These are phyloP conservation scores for Verticillium klebahnii DNA, from an alignment of 2,329 filamentous ascomycete genomes.

Conservation along the genomic window DNA sequence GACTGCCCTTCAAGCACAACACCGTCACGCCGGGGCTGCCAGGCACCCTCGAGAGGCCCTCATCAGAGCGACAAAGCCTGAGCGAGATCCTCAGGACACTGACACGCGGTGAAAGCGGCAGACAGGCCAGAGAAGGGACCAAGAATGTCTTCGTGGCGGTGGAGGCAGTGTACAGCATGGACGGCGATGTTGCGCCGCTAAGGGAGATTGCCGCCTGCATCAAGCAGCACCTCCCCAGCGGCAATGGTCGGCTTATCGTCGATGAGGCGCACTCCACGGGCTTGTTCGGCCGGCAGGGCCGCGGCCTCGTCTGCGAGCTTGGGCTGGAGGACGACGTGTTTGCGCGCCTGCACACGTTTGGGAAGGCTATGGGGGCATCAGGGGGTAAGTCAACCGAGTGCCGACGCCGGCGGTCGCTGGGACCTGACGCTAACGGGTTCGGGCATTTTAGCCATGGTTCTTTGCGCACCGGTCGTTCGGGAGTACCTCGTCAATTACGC, in stretches of 20 bases:
- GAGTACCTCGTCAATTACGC: slow-evolving; percentile 72
- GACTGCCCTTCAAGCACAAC: slow-evolving; percentile 54
- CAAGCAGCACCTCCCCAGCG: slow-evolving; percentile 46
- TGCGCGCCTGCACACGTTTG: slow-evolving; percentile 60
- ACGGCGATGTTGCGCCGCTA: slow-evolving; percentile 68
- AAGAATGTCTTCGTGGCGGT: slow-evolving; percentile 63
- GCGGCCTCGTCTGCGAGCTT: slow-evolving; percentile 53
- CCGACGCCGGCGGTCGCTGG: not conserved
- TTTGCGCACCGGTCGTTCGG: slow-evolving; percentile 55
- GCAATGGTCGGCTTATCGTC: slow-evolving; percentile 59
- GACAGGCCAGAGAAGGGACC: slow-evolving; percentile 26
- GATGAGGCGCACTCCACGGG: slow-evolving; percentile 68
- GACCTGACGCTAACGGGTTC: not conserved
- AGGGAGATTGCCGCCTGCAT: slow-evolving; percentile 53
- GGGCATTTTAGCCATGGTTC: slow-evolving; percentile 39
- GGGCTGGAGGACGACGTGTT: slow-evolving; percentile 52
- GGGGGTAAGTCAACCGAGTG: slow-evolving; percentile 50
- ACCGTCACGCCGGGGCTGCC: slow-evolving; percentile 23
- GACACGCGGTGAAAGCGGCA: slow-evolving; percentile 25
- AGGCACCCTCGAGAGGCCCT: not conserved
- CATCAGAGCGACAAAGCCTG: slow-evolving; percentile 15
- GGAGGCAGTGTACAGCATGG: slow-evolving; percentile 78
- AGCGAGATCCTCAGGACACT: slow-evolving; percentile 23
- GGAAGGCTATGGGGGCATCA: slow-evolving; percentile 62
- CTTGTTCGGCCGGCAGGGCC: slow-evolving; percentile 49